Evolutionary conservation across 148 eudicot species (phyloP), one percentile per base, ranked within the genome.

Genomic region (Amaranthus cruentus): DNA sequence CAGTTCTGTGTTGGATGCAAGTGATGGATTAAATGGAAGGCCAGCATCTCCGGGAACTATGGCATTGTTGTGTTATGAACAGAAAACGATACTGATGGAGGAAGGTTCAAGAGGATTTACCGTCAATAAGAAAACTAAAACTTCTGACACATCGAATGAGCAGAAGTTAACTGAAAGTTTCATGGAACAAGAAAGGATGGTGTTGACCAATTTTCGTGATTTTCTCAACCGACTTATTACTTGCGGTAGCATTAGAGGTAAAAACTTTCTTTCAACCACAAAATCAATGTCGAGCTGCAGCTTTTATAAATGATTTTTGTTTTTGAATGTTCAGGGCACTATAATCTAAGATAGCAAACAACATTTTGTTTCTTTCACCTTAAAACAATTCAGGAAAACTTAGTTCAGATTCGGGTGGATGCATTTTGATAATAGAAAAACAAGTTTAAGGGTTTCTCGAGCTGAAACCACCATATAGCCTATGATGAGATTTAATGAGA

Each of bases 51-150:
- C 93, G 46, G 84, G 84, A 66, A 88, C 96, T 38, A 78, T 87
- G 71, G 88, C 89, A 49, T 75, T 91, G 69, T 76, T 88, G 88
- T 88, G 96, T 71, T 85, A 88, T 69, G 93, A 91, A 79, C 83
- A 85, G 80, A 84, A 79, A 48, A 61, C 81, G 47, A 62, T 58
- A 59, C 80, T 86, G 58, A 56, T 78, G 77, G 78, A 80, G 70
- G 79, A 72, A 68, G 81, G 70, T 47, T 64, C 82, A 44, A 74
- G 49, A 70, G 21, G 58, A 76, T 68, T 46, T 9, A 56, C 49
- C 44, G 64, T 66, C 72, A 63, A 72, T 71, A 43, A 56, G 42
- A 61, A 69, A 62, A 60, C 50, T 52, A 49, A 13, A 3, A 66
- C 51, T 42, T 56, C 69, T 52, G 73, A 79, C 71, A 71, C 76